Evolutionary conservation across 192 early-diverging fungal genomes (phyloP).

Genomic region (Entomortierella lignicola): DNA sequence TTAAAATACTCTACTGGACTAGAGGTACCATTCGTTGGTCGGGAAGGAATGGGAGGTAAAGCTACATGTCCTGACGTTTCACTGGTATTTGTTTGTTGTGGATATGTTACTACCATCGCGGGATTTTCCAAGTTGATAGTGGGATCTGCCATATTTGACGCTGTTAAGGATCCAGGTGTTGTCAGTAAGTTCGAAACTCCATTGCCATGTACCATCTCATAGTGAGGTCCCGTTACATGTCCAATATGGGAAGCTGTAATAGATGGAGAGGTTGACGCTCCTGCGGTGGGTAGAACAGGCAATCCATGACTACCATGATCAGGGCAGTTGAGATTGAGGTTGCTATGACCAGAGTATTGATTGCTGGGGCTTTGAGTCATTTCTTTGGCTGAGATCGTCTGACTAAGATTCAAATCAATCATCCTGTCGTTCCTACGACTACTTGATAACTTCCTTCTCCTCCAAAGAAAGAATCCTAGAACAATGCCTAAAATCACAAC

Average conservation of each 20-base stretch:
- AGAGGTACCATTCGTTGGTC: slow-evolving; percentile 5
- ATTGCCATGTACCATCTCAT: background rate
- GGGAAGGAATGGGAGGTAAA: no score
- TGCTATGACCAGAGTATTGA: background rate
- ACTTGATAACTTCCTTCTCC: background rate
- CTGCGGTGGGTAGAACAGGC: no score
- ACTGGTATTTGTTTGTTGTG: background rate
- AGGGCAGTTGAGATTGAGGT: slow-evolving; percentile 8
- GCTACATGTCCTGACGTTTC: background rate
- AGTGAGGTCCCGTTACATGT: background rate
- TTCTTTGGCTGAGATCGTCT: background rate
- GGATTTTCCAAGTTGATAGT: background rate
- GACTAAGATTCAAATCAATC: background rate
- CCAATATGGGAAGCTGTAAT: background rate
- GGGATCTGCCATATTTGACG: background rate
- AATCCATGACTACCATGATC: no score
- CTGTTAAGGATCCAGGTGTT: background rate
- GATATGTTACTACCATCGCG: background rate
- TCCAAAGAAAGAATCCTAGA: slow-evolving; percentile 25
- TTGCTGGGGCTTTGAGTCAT: background rate
- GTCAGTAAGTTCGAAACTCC: background rate
- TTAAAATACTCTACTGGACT: slow-evolving; percentile 24
- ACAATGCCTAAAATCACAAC: slow-evolving; percentile 10
- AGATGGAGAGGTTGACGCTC: background rate
- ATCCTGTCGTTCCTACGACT: background rate